Evolutionary conservation across 352 stramenopile genomes (phyloP).

Genomic region (Phytophthora idaei): DNA sequence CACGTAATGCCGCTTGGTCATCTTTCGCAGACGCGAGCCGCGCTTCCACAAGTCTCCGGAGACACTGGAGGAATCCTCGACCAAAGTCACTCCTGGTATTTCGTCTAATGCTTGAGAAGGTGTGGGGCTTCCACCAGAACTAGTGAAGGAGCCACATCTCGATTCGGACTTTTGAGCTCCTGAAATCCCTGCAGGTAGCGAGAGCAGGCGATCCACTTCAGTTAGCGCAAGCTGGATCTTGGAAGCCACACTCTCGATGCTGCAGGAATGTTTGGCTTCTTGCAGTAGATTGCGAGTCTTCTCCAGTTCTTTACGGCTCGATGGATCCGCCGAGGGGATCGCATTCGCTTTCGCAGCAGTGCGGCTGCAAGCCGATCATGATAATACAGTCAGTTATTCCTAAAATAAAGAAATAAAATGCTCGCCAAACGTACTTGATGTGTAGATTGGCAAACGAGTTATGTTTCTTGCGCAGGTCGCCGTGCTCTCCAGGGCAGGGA

Average conservation of each 20-base stretch:
- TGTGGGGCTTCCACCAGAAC: slow-evolving; percentile 24
- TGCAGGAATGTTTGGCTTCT: slow-evolving; percentile 55
- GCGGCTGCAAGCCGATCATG: slow-evolving; percentile 33
- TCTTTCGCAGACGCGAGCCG: slow-evolving; percentile 77
- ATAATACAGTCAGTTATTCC: slow-evolving; percentile 2
- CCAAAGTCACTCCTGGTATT: slow-evolving; percentile 32
- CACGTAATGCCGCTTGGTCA: slow-evolving; percentile 88
- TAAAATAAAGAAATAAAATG: neutral
- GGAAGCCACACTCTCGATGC: slow-evolving; percentile 38
- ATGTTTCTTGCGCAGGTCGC: slow-evolving; percentile 35
- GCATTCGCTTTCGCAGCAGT: slow-evolving; percentile 33
- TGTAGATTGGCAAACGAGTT: slow-evolving; percentile 62
- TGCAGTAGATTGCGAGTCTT: slow-evolving; percentile 56
- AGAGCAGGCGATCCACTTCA: slow-evolving; percentile 52
- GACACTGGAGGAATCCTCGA: slow-evolving; percentile 47
- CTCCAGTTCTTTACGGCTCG: slow-evolving; percentile 56
- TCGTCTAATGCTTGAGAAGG: slow-evolving; percentile 31
- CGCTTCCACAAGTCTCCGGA: slow-evolving; percentile 80
- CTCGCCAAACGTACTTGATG: slow-evolving; percentile 42
- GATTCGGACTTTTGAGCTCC: slow-evolving; percentile 5
- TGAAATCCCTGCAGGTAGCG: slow-evolving; percentile 2
- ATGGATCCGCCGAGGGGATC: slow-evolving; percentile 24
- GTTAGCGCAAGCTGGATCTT: slow-evolving; percentile 57
- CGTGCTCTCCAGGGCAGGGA: slow-evolving; percentile 6
- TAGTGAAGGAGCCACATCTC: slow-evolving; percentile 25